Conservation (phyloP, 78 protist genomes). For the Dictyostelium capitatum region DNA sequence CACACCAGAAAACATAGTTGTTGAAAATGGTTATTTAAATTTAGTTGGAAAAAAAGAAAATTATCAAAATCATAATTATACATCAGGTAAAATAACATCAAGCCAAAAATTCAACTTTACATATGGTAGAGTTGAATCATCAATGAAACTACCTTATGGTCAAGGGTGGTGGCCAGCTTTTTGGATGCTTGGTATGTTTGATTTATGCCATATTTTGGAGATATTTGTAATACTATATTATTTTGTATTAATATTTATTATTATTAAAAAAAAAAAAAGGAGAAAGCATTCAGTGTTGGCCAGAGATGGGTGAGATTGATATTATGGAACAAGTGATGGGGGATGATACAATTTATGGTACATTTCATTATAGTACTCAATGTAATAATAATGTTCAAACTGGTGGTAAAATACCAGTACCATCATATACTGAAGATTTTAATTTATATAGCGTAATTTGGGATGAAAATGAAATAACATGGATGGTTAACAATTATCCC, state of each 20-base stretch:
- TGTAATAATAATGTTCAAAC: background rate
- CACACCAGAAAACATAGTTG: background rate
- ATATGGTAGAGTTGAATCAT: constrained; percentile 10
- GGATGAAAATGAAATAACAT: background rate
- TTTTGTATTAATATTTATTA: too few relatives aligned
- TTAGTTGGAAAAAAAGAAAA: background rate
- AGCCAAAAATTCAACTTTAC: background rate
- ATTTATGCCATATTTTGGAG: too few relatives aligned
- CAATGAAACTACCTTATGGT: background rate
- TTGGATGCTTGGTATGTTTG: background rate
- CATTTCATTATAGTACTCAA: constrained; percentile 12
- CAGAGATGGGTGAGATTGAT: constrained; percentile 7
- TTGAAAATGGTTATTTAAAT: constrained; percentile 15
- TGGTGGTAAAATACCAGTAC: background rate
- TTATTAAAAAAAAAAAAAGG: background rate
- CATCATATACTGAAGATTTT: background rate
- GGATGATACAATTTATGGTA: background rate
- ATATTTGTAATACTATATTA: too few relatives aligned
- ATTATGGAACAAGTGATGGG: background rate
- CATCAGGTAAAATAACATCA: constrained; percentile 18
- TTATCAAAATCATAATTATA: constrained; percentile 22
- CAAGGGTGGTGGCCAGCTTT: background rate
- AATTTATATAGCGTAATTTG: constrained; percentile 19
- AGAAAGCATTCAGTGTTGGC: background rate
- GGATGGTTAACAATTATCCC: background rate